Conservation (phyloP, 306 rosid species). For the Acacia crassicarpa region DNA sequence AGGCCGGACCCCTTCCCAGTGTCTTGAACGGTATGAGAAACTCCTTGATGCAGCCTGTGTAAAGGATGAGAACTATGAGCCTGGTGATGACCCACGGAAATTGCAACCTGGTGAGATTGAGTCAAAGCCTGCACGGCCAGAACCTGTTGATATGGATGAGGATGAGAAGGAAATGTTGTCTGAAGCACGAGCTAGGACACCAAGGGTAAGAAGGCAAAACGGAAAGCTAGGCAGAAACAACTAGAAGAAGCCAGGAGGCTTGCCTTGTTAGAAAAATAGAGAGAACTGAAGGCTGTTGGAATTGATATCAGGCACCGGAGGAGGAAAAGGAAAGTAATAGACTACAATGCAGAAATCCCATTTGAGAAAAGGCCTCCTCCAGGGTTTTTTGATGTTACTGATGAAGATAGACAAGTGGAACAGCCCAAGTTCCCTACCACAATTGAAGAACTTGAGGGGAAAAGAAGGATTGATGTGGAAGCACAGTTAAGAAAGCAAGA, state of each 20-base stretch:
- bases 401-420: conserved; percentile 76
- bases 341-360: conserved; percentile 92
- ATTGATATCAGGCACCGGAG: conserved; percentile 82
- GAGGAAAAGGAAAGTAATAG: conserved; percentile 92
- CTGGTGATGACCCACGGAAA: conserved; percentile 91
- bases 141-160: conserved; percentile 99
- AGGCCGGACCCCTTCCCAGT: conserved; percentile 95
- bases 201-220: conserved; percentile 88
- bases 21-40: conserved; percentile 89
- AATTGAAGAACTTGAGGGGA: conserved; percentile 94
- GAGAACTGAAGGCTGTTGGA: conserved; percentile 95
- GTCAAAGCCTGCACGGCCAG: conserved; percentile 94
- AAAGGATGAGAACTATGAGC: conserved; percentile 90
- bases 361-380: conserved; percentile 97
- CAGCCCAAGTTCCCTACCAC: conserved; percentile 81
- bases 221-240: conserved; percentile 95
- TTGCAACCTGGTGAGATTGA: conserved; percentile 95
- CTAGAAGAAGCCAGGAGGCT: conserved; percentile 98
- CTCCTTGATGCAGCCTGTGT: conserved; percentile 95
- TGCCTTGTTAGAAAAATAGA: conserved; percentile 88
- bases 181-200: conserved; percentile 95
- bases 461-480: conserved; percentile 79
- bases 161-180: conserved; percentile 99
- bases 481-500: conserved; percentile 87
- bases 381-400: conserved; percentile 81